These are phyloP conservation scores for Tulasnella sp. DNA, from an alignment of 768 basidiomycete species.

Conservation along the genomic window DNA sequence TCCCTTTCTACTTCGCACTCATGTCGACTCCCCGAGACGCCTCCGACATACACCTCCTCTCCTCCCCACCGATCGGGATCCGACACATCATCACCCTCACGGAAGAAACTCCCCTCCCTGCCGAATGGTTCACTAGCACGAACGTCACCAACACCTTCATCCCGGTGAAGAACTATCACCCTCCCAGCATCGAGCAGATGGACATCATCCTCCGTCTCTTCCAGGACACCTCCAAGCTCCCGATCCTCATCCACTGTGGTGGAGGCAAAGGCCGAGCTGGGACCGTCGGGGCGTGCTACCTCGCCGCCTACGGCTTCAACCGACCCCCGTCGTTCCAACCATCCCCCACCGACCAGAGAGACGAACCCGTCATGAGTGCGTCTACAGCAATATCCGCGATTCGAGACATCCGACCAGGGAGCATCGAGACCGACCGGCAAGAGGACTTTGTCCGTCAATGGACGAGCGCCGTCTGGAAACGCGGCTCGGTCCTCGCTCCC, in stretches of 20 bases:
- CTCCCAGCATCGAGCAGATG: slow-evolving; percentile 51
- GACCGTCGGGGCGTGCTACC: slow-evolving; percentile 48
- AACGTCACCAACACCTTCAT: slow-evolving; percentile 42
- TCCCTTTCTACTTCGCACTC: slow-evolving; percentile 45
- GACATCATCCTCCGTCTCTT: slow-evolving; percentile 41
- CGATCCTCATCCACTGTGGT: slow-evolving; percentile 47
- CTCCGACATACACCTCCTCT: slow-evolving; percentile 38
- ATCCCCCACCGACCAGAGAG: slow-evolving; percentile 9
- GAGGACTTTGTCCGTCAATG: slow-evolving; percentile 47
- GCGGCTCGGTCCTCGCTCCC: slow-evolving; percentile 39
- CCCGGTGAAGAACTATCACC: slow-evolving; percentile 41
- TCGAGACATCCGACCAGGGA: slow-evolving; percentile 42
- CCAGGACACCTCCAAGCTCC: slow-evolving; percentile 34
- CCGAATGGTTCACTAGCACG: slow-evolving; percentile 34
- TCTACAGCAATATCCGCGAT: slow-evolving; percentile 37
- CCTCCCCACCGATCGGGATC: slow-evolving; percentile 39
- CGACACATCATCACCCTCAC: slow-evolving; percentile 49
- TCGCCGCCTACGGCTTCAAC: slow-evolving; percentile 44
- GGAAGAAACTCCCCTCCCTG: slow-evolving; percentile 40
- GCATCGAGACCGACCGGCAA: slow-evolving; percentile 45
- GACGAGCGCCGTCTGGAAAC: slow-evolving; percentile 49
- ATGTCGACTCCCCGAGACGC: slow-evolving; percentile 47
- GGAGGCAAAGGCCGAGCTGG: slow-evolving; percentile 55
- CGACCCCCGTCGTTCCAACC: slow-evolving; percentile 27
- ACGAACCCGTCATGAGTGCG: slow-evolving; percentile 38